These are phyloP conservation scores for Cocos nucifera DNA, from an alignment of 176 grass and related monocot genomes.

Conservation along the genomic window DNA sequence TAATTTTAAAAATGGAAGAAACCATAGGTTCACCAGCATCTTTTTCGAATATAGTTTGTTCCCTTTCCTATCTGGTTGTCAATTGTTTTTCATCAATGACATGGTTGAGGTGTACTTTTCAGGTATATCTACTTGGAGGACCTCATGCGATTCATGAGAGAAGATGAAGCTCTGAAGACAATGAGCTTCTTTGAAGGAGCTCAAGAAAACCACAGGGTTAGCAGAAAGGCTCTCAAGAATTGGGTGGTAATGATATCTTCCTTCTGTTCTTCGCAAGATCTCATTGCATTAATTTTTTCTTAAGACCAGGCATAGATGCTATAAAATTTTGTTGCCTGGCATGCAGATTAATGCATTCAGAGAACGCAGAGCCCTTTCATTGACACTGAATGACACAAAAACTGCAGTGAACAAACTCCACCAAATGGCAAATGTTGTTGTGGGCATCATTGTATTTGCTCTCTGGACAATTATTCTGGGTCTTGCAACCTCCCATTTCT, in stretches of 20 bases:
- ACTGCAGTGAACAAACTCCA: slow-evolving; percentile 94
- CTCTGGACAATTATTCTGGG: slow-evolving; percentile 77
- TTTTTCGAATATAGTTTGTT: too few relatives aligned
- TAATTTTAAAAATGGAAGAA: too few relatives aligned
- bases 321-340: neutral
- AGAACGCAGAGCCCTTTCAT: slow-evolving; percentile 83
- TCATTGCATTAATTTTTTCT: too few relatives aligned
- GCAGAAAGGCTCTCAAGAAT: slow-evolving; percentile 77
- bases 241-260: slow-evolving; percentile 52
- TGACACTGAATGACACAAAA: slow-evolving; percentile 96
- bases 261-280: neutral
- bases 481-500: slow-evolving; percentile 66
- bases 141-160: slow-evolving; percentile 75
- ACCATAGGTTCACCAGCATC: too few relatives aligned
- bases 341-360: slow-evolving; percentile 78
- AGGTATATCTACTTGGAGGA: slow-evolving; percentile 85
- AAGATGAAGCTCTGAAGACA: slow-evolving; percentile 62
- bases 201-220: slow-evolving; percentile 58
- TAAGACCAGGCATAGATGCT: too few relatives aligned
- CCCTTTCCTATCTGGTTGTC: too few relatives aligned
- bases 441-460: slow-evolving; percentile 55
- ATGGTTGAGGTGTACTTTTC: too few relatives aligned
- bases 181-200: slow-evolving; percentile 84
- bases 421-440: slow-evolving; percentile 80
- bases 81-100: too few relatives aligned